Evolutionary conservation across 306 rosid species (phyloP).

Genomic region (Geum urbanum): DNA sequence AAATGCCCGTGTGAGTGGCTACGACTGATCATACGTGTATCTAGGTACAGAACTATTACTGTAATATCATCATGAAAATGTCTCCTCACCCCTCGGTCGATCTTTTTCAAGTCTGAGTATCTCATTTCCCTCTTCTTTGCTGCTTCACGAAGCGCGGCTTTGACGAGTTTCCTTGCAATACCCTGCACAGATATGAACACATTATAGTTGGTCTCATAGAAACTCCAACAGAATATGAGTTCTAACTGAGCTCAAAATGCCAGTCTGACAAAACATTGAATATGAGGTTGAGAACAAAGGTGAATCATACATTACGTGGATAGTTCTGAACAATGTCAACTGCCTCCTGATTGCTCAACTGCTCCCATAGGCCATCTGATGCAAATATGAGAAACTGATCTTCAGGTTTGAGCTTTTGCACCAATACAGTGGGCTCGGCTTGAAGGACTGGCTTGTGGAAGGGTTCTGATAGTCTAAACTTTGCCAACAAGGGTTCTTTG

Average conservation of each 20-base stretch:
- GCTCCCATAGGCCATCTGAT: constrained; percentile 98
- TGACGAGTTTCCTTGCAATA: constrained; percentile 66
- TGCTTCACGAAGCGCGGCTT: constrained; percentile 74
- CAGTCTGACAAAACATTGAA: not conserved
- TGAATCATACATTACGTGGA: constrained; percentile 71
- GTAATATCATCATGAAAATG: constrained; percentile 97
- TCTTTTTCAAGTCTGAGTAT: constrained; percentile 83
- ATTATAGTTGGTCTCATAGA: not conserved
- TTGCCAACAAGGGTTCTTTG: constrained; percentile 63
- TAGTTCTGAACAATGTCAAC: constrained; percentile 68
- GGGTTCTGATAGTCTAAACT: constrained; percentile 71
- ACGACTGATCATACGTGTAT: constrained; percentile 50
- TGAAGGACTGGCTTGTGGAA: constrained; percentile 74
- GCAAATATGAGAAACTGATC: constrained; percentile 91
- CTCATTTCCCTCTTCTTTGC: constrained; percentile 98
- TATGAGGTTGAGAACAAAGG: constrained; percentile 11
- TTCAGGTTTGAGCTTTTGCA: constrained; percentile 54
- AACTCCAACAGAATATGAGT: not conserved
- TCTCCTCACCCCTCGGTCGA: constrained; percentile 90
- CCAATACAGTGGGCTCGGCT: constrained; percentile 75
- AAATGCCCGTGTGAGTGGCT: constrained; percentile 42
- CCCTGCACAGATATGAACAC: constrained; percentile 49
- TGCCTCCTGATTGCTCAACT: constrained; percentile 81
- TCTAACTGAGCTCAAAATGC: not conserved
- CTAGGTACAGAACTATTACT: constrained; percentile 78